Conservation (phyloP, 2,329 filamentous ascomycete genomes). For the Aspergillus cejpii region DNA sequence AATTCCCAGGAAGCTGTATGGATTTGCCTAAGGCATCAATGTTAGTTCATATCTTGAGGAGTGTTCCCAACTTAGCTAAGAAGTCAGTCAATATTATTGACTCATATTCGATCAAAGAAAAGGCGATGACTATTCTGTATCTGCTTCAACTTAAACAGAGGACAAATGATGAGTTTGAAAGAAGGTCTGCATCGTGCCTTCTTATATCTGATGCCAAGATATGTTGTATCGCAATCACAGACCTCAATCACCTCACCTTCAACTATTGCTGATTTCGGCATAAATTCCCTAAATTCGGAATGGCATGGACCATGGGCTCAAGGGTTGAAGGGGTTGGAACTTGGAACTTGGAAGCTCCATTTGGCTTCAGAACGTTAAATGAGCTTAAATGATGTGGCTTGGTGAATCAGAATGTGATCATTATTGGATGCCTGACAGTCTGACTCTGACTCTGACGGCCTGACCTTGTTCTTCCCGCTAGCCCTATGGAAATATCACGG, state of each 20-base stretch:
- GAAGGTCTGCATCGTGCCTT: conserved; percentile 5
- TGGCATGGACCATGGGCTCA: conserved; percentile 8
- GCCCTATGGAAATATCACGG: conserved; percentile 21
- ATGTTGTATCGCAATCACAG: conserved; percentile 27
- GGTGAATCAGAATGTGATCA: neutral
- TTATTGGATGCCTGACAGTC: neutral
- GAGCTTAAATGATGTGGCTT: conserved; percentile 18
- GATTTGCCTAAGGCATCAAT: too few relatives aligned
- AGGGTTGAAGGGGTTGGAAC: too few relatives aligned
- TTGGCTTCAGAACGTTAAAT: conserved; percentile 17
- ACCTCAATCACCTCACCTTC: conserved; percentile 29
- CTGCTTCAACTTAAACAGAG: too few relatives aligned
- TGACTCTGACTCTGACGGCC: conserved; percentile 8
- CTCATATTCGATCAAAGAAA: too few relatives aligned
- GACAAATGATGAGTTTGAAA: neutral
- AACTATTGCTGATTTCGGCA: conserved; percentile 15
- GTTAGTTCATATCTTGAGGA: too few relatives aligned
- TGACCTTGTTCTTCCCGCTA: conserved; percentile 11
- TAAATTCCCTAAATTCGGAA: conserved; percentile 1
- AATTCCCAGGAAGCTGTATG: too few relatives aligned
- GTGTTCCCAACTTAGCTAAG: too few relatives aligned
- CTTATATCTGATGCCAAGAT: conserved; percentile 19
- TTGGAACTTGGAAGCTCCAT: conserved; percentile 12
- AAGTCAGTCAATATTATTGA: too few relatives aligned
- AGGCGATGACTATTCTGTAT: too few relatives aligned